These are phyloP conservation scores for Neurospora crassa DNA, from an alignment of 2,329 filamentous ascomycete species.

Conservation along the genomic window DNA sequence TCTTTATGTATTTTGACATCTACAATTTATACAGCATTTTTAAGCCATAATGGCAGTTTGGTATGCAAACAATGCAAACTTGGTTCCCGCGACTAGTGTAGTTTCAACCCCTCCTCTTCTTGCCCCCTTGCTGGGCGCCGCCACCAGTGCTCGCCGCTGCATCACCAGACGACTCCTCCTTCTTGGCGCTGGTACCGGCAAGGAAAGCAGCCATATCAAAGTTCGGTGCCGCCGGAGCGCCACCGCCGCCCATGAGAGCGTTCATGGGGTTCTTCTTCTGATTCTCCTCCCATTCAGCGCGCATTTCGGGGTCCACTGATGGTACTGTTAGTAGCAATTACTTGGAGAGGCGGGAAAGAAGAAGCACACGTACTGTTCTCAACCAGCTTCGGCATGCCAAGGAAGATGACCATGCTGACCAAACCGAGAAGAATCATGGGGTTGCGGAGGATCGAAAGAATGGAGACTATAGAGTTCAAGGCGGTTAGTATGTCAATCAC, in stretches of 20 bases:
- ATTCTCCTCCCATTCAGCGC: constrained; percentile 84
- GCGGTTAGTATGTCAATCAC: not conserved
- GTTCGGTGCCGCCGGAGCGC: constrained; percentile 25
- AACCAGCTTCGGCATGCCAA: constrained; percentile 91
- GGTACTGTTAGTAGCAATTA: not conserved
- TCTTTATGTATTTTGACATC: too few relatives aligned
- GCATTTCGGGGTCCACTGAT: constrained; percentile 91
- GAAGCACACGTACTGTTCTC: constrained; percentile 69
- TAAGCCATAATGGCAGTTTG: rapidly evolving
- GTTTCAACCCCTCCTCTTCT: not conserved
- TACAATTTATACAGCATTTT: not conserved
- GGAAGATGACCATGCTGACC: constrained; percentile 70
- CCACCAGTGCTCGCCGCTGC: constrained; percentile 3
- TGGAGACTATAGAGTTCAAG: constrained; percentile 46
- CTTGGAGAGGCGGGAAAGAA: not conserved
- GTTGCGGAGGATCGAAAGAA: constrained; percentile 78
- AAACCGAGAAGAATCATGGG: constrained; percentile 94
- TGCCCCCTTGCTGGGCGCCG: not conserved
- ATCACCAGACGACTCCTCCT: constrained; percentile 24
- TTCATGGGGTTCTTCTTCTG: constrained; percentile 66
- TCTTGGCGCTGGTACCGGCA: constrained; percentile 40
- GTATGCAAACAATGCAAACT: not conserved
- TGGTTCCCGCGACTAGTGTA: too few relatives aligned
- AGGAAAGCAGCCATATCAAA: constrained; percentile 58
- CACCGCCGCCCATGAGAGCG: constrained; percentile 37